Evolutionary conservation across 495 filamentous ascomycete genomes (phyloP).

Genomic region (Penicillium dipodomyicola): DNA sequence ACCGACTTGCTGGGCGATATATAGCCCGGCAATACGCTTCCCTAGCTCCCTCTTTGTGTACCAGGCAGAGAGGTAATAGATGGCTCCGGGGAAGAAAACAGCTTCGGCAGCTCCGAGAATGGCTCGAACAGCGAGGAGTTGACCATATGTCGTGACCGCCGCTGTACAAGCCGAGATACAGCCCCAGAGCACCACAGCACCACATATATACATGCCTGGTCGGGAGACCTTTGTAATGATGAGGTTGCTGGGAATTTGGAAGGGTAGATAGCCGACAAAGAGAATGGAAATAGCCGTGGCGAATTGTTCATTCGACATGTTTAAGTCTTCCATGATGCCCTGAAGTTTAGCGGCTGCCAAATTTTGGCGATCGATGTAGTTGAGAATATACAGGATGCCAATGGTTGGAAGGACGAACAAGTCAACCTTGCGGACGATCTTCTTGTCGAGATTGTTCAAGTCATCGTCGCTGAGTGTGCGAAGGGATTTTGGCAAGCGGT

Average conservation of each 20-base stretch:
- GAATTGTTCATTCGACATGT: slow-evolving; percentile 31
- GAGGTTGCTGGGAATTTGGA: slow-evolving; percentile 60
- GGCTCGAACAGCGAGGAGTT: slow-evolving; percentile 36
- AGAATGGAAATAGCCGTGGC: slow-evolving; percentile 33
- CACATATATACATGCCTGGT: slow-evolving; percentile 33
- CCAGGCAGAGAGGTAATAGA: slow-evolving; percentile 57
- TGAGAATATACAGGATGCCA: slow-evolving; percentile 40
- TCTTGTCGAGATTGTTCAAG: slow-evolving; percentile 28
- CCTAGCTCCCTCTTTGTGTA: slow-evolving; percentile 56
- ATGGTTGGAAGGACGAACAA: slow-evolving; percentile 36
- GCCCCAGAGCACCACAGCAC: slow-evolving; percentile 50
- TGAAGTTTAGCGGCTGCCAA: slow-evolving; percentile 3
- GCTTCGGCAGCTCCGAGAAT: slow-evolving; percentile 44
- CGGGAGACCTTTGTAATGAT: slow-evolving; percentile 48
- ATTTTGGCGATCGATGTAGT: slow-evolving; percentile 37
- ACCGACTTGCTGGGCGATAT: slow-evolving; percentile 54
- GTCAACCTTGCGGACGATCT: slow-evolving; percentile 44
- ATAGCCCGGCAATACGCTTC: slow-evolving; percentile 56
- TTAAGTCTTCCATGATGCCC: slow-evolving; percentile 29
- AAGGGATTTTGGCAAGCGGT: slow-evolving; percentile 33
- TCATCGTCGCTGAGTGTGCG: slow-evolving; percentile 30
- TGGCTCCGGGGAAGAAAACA: slow-evolving; percentile 53
- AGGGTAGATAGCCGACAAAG: slow-evolving; percentile 49
- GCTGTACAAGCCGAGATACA: slow-evolving; percentile 45
- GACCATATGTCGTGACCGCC: slow-evolving; percentile 25